These are phyloP conservation scores for Ceratocystis lukuohia DNA, from an alignment of 2,329 filamentous ascomycete genomes.

Conservation along the genomic window DNA sequence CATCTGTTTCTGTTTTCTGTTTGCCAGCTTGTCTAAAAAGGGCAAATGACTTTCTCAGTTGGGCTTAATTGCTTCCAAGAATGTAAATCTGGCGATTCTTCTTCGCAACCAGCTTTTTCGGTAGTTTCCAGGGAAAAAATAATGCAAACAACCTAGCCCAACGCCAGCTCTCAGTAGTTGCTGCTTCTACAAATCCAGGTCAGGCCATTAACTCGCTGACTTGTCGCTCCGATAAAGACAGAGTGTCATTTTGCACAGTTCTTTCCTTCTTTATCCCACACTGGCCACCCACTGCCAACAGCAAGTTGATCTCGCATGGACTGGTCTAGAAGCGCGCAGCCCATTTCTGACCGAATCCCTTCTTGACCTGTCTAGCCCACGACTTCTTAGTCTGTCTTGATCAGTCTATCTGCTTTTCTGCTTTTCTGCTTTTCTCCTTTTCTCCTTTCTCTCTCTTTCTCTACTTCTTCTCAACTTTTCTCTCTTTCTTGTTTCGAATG, in stretches of 20 bases:
- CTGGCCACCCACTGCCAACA: background rate
- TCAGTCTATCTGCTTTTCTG: background rate
- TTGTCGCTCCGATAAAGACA: background rate
- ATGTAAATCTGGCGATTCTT: conserved; percentile 10
- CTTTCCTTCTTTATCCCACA: background rate
- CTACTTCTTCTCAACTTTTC: background rate
- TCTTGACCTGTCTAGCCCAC: too few relatives aligned
- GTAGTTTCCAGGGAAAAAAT: background rate
- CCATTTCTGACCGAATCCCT: too few relatives aligned
- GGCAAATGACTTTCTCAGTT: conserved; percentile 7
- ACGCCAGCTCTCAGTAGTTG: background rate
- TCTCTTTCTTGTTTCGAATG: background rate
- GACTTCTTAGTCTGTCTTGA: background rate
- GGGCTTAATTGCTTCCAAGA: conserved; percentile 18
- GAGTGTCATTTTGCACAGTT: background rate
- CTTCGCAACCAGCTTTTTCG: background rate
- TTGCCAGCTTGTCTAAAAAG: background rate
- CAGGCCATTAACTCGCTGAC: background rate
- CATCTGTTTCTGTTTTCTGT: background rate
- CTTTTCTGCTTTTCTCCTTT: background rate
- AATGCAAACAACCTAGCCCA: background rate
- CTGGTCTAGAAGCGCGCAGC: background rate
- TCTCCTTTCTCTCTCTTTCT: background rate
- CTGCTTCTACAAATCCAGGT: background rate
- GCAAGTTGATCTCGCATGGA: background rate